Conservation (phyloP, 371 early-diverging fungal genomes). For the Mucor plumbeus region DNA sequence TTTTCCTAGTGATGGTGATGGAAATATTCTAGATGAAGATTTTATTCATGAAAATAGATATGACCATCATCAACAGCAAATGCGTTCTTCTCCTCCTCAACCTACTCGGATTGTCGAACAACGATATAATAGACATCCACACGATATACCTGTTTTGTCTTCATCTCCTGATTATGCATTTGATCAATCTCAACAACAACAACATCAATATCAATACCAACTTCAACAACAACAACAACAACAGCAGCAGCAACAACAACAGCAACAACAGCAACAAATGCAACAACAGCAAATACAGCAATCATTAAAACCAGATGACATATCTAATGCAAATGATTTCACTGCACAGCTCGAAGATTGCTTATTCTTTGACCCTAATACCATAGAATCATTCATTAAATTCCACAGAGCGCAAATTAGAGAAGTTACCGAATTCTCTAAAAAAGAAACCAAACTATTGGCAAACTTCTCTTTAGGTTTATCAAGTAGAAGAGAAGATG, state of each 20-base stretch:
- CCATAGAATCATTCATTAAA: conserved; percentile 76
- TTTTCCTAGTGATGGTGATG: conserved; percentile 57
- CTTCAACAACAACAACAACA: neutral
- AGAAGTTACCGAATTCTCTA: conserved; percentile 78
- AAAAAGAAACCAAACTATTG: conserved; percentile 82
- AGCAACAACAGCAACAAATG: conserved; percentile 5
- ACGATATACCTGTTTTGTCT: conserved; percentile 7
- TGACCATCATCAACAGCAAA: conserved; percentile 14
- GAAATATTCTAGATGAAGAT: conserved; percentile 55
- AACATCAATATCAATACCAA: neutral
- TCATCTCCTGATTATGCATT: conserved; percentile 16
- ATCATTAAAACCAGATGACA: conserved; percentile 5
- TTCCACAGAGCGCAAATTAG: conserved; percentile 83
- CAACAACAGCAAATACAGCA: neutral
- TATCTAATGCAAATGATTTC: conserved; percentile 17
- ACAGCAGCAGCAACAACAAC: neutral
- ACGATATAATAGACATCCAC: conserved; percentile 14
- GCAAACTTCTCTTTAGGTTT: conserved; percentile 69
- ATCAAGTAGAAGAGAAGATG: conserved; percentile 38
- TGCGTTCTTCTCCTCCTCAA: conserved; percentile 19
- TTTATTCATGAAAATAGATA: conserved; percentile 48
- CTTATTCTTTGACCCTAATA: conserved; percentile 36
- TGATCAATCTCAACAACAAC: conserved; percentile 9
- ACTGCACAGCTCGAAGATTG: conserved; percentile 24
- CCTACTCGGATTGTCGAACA: conserved; percentile 3